These are phyloP conservation scores for Wickerhamomyces alni DNA, from an alignment of 805 yeast genomes.

Conservation along the genomic window DNA sequence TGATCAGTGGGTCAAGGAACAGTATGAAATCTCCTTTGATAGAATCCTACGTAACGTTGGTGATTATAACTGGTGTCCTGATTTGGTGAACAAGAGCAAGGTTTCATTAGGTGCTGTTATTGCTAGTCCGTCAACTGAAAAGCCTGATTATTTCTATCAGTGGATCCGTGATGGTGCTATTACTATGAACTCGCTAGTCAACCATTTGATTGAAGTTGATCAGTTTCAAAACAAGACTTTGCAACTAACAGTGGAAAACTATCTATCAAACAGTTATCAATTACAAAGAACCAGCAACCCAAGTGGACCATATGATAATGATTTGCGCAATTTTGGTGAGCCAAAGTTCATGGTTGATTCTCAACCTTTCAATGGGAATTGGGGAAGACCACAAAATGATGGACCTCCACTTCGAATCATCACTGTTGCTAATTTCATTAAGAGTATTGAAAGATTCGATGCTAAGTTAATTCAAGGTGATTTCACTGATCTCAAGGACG, in stretches of 20 bases:
- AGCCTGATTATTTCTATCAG: conserved; percentile 82
- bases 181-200: conserved; percentile 59
- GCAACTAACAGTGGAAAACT: conserved; percentile 41
- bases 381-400: conserved; percentile 97
- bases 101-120: conserved; percentile 66
- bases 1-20: conserved; percentile 39
- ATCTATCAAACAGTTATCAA: conserved; percentile 49
- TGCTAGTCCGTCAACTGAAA: conserved; percentile 70
- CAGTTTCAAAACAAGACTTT: conserved; percentile 21
- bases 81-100: conserved; percentile 23
- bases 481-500: conserved; percentile 22
- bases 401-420: conserved; percentile 84
- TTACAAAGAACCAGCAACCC: conserved; percentile 66
- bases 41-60: conserved; percentile 45
- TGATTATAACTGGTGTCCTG: conserved; percentile 27
- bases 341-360: conserved; percentile 78
- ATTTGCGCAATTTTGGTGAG: conserved; percentile 69
- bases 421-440: conserved; percentile 53
- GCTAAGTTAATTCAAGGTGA: conserved; percentile 23
- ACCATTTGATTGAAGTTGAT: conserved; percentile 41
- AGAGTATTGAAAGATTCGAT: conserved; percentile 31
- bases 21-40: conserved; percentile 34
- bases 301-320: conserved; percentile 50
- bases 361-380: conserved; percentile 50
- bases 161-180: conserved; percentile 92